phyloP scores from a whole-genome alignment of 805 yeast genomes.

The Scheffersomyces spartinae region DNA sequence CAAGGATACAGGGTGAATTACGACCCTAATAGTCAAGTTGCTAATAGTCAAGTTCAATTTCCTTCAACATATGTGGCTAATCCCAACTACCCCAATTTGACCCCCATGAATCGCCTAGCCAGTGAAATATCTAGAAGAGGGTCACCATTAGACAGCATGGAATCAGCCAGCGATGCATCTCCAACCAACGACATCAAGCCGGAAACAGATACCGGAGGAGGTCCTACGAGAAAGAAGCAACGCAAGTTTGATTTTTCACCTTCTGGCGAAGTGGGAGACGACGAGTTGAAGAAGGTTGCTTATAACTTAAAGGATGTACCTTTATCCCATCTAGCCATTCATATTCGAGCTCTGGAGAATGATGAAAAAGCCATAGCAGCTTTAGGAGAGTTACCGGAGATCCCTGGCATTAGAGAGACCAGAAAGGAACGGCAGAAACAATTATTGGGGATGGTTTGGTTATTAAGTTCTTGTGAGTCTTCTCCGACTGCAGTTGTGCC shows the following conservation, averaged over 20 bases:
- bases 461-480: constrained; percentile 54
- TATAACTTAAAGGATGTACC: constrained; percentile 19
- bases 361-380: no score
- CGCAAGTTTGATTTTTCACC: constrained; percentile 9
- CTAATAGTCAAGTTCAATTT: background rate
- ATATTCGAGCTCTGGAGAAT: constrained; percentile 32
- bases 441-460: constrained; percentile 73
- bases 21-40: no score
- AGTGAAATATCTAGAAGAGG: no score
- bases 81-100: background rate
- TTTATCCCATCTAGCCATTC: constrained; percentile 30
- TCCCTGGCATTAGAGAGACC: constrained; percentile 7
- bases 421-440: constrained; percentile 53
- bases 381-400: no score
- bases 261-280: constrained; percentile 20
- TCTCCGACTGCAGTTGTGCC: constrained; percentile 31
- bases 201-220: constrained; percentile 2
- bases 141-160: no score
- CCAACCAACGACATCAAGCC: constrained; percentile 1
- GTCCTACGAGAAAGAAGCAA: constrained; percentile 5
- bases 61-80: background rate
- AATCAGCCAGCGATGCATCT: background rate
- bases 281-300: constrained; percentile 26
- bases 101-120: background rate
- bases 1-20: no score